These are phyloP conservation scores for Phalaenopsis hybrid DNA, from an alignment of 116 monocot genomes.

Conservation along the genomic window DNA sequence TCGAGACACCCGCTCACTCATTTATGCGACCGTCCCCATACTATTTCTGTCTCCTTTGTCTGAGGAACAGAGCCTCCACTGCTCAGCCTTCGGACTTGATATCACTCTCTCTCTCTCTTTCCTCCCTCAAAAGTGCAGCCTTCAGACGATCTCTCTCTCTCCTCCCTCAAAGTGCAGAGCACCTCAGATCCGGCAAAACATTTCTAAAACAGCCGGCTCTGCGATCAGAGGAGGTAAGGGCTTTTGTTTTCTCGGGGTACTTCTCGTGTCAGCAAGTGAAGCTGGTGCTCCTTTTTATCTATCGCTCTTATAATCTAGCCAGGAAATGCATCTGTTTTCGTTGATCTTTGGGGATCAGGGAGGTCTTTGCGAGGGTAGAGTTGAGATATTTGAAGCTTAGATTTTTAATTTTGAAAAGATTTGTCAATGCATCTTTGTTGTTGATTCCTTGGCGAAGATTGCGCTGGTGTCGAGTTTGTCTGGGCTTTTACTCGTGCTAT, in stretches of 20 bases:
- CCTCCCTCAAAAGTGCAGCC: neutral
- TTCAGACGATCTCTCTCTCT: neutral
- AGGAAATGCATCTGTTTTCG: neutral
- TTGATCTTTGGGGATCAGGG: neutral
- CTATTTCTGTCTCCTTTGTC: neutral
- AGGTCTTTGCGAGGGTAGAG: neutral
- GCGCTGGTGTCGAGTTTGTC: too few relatives aligned
- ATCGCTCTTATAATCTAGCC: neutral
- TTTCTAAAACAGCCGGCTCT: neutral
- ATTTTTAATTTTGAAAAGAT: neutral
- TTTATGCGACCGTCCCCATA: neutral
- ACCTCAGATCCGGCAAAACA: neutral
- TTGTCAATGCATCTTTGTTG: neutral
- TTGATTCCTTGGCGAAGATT: too few relatives aligned
- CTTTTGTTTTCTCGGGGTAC: neutral
- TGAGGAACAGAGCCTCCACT: too few relatives aligned
- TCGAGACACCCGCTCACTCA: neutral
- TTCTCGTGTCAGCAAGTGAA: neutral
- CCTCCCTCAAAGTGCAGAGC: neutral
- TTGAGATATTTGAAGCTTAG: neutral
- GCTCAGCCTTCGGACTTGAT: too few relatives aligned
- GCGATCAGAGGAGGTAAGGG: conserved; percentile 1
- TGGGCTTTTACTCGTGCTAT: neutral
- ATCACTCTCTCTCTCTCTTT: neutral
- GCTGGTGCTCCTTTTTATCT: neutral